phyloP scores from a whole-genome alignment of 495 filamentous ascomycete genomes.

The Aspergillus saccharolyticus region DNA sequence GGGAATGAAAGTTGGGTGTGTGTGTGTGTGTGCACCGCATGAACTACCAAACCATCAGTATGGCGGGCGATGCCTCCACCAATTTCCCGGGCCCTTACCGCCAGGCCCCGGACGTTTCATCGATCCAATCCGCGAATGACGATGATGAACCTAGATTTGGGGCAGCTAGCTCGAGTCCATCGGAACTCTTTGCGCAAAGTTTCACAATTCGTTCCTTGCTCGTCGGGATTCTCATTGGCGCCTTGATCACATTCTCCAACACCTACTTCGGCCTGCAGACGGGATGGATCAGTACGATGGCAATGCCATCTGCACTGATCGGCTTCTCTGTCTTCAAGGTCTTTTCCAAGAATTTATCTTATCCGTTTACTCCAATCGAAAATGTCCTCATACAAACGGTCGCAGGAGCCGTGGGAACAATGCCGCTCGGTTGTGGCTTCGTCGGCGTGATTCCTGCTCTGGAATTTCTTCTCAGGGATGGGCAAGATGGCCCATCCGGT shows the following conservation, averaged over 20 bases:
- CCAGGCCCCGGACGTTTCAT: constrained; percentile 7
- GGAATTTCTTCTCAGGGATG: constrained; percentile 71
- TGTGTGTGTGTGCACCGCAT: constrained; percentile 20
- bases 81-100: constrained; percentile 2
- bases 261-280: constrained; percentile 98
- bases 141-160: constrained; percentile 3
- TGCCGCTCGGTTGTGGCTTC: constrained; percentile 95
- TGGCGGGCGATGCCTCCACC: constrained; percentile 27
- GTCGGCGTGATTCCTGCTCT: constrained; percentile 91
- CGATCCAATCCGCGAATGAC: constrained; percentile 3
- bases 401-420: constrained; percentile 89
- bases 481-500: constrained; percentile 53
- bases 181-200: constrained; percentile 37
- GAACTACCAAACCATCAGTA: constrained; percentile 38
- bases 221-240: constrained; percentile 77
- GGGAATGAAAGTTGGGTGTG: background rate
- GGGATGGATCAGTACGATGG: constrained; percentile 81
- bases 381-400: constrained; percentile 98
- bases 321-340: constrained; percentile 95
- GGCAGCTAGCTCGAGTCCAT: background rate
- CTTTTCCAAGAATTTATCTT: constrained; percentile 60
- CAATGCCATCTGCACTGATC: constrained; percentile 90
- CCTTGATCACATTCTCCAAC: constrained; percentile 90
- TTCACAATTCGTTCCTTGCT: constrained; percentile 80
- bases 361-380: constrained; percentile 89